Base-by-base conservation (phyloP, 208 protist genomes). In the Porcisia deanei region DNA sequence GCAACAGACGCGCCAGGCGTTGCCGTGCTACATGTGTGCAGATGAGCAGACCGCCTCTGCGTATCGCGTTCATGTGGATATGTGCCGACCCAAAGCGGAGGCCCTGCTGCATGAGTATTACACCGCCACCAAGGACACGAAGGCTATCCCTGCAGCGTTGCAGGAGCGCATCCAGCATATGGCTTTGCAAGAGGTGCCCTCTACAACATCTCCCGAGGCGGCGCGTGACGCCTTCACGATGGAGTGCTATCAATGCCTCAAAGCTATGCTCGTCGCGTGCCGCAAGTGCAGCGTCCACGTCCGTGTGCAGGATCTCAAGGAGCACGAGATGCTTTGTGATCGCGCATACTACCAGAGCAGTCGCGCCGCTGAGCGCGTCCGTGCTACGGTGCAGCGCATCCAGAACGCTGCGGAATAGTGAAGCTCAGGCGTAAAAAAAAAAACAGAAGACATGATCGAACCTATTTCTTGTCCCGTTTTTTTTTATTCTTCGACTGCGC, bases 1-100 rank as follows among this genome's bases (percentile, higher is more conserved):
- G 45, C 82, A 88, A 66, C 88, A 94, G 79, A 83, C 82, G 4
- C 91, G 89, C 4, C 87, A 84, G 61, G 78, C 90, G 68, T 55
- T 94, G 67, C 91, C 91, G 3, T 96, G 91, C 69, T 96, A 91
- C 71, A 78, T 88, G 61, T 96, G 91, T 63, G 91, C 80, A 1
- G 89, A 93, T 71, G 73, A 83, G 81, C 87, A 91, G 59, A 77
- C 69, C 53, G 55, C 86, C 16, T 79, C 71, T 22, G 72, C 85
- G 22, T 94, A 93, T 72, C 72, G 60, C 20, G 79, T 92, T 30
- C 91, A 96, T 76, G 64, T 92, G 41, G 81, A 87, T 25, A 54
- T 85, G 34, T 94, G 89, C 73, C 73, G 76, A 1, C 68, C 72
- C 4, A 81, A 65, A 20, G 87, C 86, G 25, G 75, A 80, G 67